These are phyloP conservation scores for Boletus semigastroideus DNA, from an alignment of 1,284 basidiomycete genomes.

Conservation along the genomic window DNA sequence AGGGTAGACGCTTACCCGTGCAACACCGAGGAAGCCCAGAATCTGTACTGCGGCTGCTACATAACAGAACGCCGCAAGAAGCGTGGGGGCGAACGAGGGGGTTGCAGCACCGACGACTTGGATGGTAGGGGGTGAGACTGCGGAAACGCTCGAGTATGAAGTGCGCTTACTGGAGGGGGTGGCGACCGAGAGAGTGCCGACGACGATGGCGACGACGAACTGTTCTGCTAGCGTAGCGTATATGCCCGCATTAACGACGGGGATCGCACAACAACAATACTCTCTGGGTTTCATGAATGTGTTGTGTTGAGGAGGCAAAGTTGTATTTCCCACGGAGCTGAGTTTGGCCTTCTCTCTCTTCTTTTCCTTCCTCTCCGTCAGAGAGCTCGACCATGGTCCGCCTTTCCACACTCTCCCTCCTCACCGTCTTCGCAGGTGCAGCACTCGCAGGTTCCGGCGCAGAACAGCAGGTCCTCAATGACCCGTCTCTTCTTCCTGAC, in stretches of 20 bases:
- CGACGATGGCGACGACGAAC: slow-evolving; percentile 63
- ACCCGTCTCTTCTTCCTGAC: slow-evolving; percentile 37
- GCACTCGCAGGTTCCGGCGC: slow-evolving; percentile 35
- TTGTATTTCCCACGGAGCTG: slow-evolving; percentile 21
- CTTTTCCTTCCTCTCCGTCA: neutral
- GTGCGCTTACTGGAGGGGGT: slow-evolving; percentile 74
- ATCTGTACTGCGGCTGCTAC: slow-evolving; percentile 70
- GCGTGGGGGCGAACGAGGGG: slow-evolving; percentile 69
- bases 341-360: neutral
- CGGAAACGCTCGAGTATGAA: neutral
- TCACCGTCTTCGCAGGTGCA: slow-evolving; percentile 36
- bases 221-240: slow-evolving; percentile 81
- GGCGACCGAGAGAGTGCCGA: slow-evolving; percentile 74
- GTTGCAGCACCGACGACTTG: slow-evolving; percentile 84
- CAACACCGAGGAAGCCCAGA: slow-evolving; percentile 81
- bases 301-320: neutral
- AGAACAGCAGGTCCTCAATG: slow-evolving; percentile 41
- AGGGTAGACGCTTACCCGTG: slow-evolving; percentile 50
- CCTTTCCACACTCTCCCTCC: slow-evolving; percentile 38
- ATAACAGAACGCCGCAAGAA: slow-evolving; percentile 77
- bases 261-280: slow-evolving; percentile 83
- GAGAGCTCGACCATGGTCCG: slow-evolving; percentile 44
- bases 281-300: slow-evolving; percentile 61
- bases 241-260: slow-evolving; percentile 83
- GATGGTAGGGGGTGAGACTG: slow-evolving; percentile 6